Evolutionary conservation across 1,284 basidiomycete genomes (phyloP), one percentile per base, ranked within the genome.

Genomic region (Melanopsichium pennsylvanicum): DNA sequence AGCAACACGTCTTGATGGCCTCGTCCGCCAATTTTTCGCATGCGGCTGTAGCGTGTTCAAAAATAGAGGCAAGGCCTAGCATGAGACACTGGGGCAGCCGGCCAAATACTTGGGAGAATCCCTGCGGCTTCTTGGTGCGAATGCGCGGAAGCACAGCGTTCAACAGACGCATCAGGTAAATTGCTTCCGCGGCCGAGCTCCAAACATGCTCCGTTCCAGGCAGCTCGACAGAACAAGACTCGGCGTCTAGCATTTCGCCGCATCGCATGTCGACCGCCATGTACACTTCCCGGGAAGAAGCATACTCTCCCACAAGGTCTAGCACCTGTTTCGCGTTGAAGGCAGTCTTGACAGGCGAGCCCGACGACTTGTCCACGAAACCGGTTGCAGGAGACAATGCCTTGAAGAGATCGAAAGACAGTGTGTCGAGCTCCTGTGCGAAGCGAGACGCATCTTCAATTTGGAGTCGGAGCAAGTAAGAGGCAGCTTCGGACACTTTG

Each of bases 211-310:
- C 41, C n/a, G 21, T 39, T 18, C 33, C 49, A 11, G 25, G 18
- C 18, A 31, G 31, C 39, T 44, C 47, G 31, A 44, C 26, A 16
- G 36, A 38, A 13, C 16, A 32, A 11, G 38, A 18, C 12, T 36
- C 32, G 16, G 34, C 25, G 16, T 57, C 48, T 16, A 72, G 44
- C 46, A 75, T 35, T 23, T 61, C 56, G 26, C 66, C 64, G 25
- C 71, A 55, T 4, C 73, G 64, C 56, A 73, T 64, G 44, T 75
- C 68, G 15, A 66, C 33, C 5, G 73, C 75, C 63, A 76, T 55
- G 57, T 70, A 73, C n/a, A 76, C 35, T 26, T 76, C 75, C 6
- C 75, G 63, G 13, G 73, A 67, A 6, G 70, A 73, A 2, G 60
- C 67, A 16, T 47, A 22, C 29, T 66, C 54, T 4, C 63, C 70